Evolutionary conservation across 306 rosid species (phyloP).

Genomic region (Amphicarpaea edgeworthii): DNA sequence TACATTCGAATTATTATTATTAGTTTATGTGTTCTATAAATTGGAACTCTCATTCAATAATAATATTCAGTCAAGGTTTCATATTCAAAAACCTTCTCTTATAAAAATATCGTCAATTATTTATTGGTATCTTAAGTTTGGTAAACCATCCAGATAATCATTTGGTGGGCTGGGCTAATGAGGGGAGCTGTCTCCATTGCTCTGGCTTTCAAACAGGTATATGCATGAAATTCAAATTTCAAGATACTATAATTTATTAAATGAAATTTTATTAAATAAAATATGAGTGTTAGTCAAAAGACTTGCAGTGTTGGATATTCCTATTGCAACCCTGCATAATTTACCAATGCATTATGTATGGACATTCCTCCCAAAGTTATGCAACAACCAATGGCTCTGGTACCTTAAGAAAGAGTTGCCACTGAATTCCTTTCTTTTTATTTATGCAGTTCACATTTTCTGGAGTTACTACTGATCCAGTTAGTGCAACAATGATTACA

Average conservation of each 20-base stretch:
- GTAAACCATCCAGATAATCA: slow-evolving; percentile 58
- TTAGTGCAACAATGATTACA: slow-evolving; percentile 80
- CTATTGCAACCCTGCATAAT: neutral
- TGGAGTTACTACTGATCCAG: slow-evolving; percentile 81
- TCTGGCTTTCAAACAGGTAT: slow-evolving; percentile 90
- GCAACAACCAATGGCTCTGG: neutral
- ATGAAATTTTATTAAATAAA: neutral
- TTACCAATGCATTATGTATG: slow-evolving; percentile 1
- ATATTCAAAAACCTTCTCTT: too few species aligned
- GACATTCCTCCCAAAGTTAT: neutral
- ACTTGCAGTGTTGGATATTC: neutral
- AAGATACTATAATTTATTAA: neutral
- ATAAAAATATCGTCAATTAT: neutral
- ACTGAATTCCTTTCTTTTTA: slow-evolving; percentile 9
- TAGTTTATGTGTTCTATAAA: too few species aligned
- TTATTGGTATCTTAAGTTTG: slow-evolving; percentile 13
- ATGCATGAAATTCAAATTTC: slow-evolving; percentile 12
- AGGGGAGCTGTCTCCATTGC: slow-evolving; percentile 97
- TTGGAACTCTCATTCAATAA: too few species aligned
- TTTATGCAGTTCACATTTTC: slow-evolving; percentile 77
- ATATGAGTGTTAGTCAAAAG: neutral
- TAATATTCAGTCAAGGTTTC: too few species aligned
- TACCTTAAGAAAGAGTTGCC: slow-evolving; percentile 1
- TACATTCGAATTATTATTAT: too few species aligned
- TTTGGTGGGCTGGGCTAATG: slow-evolving; percentile 98